Base-by-base conservation (phyloP, 331 rosid species). In the Quercus phellos region DNA sequence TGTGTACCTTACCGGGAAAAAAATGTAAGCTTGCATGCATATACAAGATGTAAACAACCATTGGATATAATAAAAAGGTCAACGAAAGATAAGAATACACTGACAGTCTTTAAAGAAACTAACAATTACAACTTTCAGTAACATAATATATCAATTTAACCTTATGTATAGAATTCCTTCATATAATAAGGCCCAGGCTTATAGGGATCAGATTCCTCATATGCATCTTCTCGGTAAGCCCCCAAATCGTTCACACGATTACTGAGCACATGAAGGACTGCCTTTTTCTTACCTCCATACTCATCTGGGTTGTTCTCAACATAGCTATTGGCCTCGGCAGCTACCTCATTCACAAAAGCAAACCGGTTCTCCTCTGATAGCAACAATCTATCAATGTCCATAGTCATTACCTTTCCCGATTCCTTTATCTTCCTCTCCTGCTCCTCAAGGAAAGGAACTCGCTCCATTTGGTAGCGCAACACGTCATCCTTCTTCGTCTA, bases 381-480 rank as follows among this genome's bases (percentile, higher is more conserved):
- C 66, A 94, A 67, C 34, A 94, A 84, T 73, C 81, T 89, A 77
- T 89, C 91, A 27, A 92, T 83, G 87, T 94, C 98, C 93, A 87
- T 67, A 17, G 84, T 76, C 85, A 89, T 3, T 27, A 90, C 88
- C 88, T 86, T 87, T 70, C 97, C 99, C 19, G 85, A 86, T 12
- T 90, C 97, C 78, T 79, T 90, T 60, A 92, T 71, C 79, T 70
- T 89, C 87, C 97, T 87, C 82, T 89, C 87, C 68, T 94, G 98
- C 85, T 94, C 99, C 87, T 94, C 99, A 1, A 94, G 88, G 76
- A 94, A 94, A 24, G 99, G 99, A 46, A 86, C 21, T 21, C 99
- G 89, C 82, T 92, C 90, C 93, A 88, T 75, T 29, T 69, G 84
- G 83, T 69, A 79, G 2, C 59, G 69, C 83, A 90, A 76, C 85